phyloP scores from a whole-genome alignment of 495 filamentous ascomycete species.

The Podospora comata region DNA sequence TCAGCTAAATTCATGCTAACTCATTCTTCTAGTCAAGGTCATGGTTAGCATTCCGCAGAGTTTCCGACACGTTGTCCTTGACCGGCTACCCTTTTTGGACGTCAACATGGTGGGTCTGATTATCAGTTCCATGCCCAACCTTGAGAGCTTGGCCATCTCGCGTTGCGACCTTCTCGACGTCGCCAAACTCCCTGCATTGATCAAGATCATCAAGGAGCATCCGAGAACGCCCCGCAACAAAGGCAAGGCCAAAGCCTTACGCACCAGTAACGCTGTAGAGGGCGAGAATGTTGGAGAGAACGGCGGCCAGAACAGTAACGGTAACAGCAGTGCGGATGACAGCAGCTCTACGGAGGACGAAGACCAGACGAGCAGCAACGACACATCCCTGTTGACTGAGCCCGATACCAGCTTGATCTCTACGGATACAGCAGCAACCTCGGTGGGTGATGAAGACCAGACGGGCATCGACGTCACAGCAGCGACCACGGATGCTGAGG shows the following conservation, averaged over 20 bases:
- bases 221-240: not conserved
- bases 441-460: not conserved
- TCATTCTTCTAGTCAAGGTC: not conserved
- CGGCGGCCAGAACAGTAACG: not conserved
- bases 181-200: conserved; percentile 21
- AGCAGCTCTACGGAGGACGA: not conserved
- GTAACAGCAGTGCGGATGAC: not conserved
- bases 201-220: conserved; percentile 16
- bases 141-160: conserved; percentile 23
- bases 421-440: not conserved
- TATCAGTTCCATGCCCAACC: conserved; percentile 27
- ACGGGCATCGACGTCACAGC: not conserved
- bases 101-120: conserved; percentile 19
- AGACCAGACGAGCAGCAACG: not conserved
- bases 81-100: conserved; percentile 25
- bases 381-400: not conserved
- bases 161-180: conserved; percentile 29
- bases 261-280: not conserved
- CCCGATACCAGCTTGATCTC: not conserved
- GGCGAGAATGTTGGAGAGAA: not conserved
- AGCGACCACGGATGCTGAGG: not conserved
- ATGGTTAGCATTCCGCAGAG: not conserved
- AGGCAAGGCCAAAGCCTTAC: not conserved
- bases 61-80: conserved; percentile 23
- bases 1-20: no score